A percentile compares a stretch with the other conserved stretches of the same genome.
These are phyloP conservation scores for Fonsecaea erecta DNA, from an alignment of 2,329 filamentous ascomycete species.

Conservation along the genomic window DNA sequence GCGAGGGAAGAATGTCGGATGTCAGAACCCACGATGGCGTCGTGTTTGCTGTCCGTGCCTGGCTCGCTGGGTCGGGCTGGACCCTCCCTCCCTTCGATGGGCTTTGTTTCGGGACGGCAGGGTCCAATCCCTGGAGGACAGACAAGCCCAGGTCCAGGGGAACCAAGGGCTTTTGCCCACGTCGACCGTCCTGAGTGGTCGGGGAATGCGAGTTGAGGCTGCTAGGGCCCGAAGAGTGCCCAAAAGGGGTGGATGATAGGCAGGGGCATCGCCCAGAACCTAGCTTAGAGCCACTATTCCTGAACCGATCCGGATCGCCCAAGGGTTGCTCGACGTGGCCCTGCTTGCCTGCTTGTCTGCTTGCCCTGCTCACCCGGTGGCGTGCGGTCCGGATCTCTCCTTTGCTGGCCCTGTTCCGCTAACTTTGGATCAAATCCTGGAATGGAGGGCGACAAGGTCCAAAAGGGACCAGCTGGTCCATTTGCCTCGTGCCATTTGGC, in stretches of 20 bases:
- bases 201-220: conserved; percentile 7
- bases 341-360: too few relatives aligned
- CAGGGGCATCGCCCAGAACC: conserved; percentile 12
- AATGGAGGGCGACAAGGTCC: neutral
- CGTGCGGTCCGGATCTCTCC: conserved; percentile 12
- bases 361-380: conserved; percentile 3
- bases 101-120: conserved; percentile 7
- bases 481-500: conserved; percentile 16
- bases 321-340: conserved; percentile 13
- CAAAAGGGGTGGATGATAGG: conserved; percentile 17
- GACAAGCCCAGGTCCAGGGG: neutral
- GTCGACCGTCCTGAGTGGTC: conserved; percentile 10
- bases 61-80: too few relatives aligned
- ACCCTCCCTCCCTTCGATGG: neutral
- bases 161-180: neutral
- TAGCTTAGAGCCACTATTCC: neutral
- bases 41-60: conserved; percentile 12
- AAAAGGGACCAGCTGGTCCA: conserved; percentile 2
- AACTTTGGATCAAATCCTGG: neutral
- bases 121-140: conserved; percentile 12
- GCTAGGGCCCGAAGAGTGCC: conserved; percentile 4
- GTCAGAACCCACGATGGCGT: conserved; percentile 6
- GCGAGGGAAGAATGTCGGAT: conserved; percentile 21
- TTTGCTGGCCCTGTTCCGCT: neutral
- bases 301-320: conserved; percentile 4